phyloP scores from a whole-genome alignment of 2,329 filamentous ascomycete species.

The Alternaria solani region DNA sequence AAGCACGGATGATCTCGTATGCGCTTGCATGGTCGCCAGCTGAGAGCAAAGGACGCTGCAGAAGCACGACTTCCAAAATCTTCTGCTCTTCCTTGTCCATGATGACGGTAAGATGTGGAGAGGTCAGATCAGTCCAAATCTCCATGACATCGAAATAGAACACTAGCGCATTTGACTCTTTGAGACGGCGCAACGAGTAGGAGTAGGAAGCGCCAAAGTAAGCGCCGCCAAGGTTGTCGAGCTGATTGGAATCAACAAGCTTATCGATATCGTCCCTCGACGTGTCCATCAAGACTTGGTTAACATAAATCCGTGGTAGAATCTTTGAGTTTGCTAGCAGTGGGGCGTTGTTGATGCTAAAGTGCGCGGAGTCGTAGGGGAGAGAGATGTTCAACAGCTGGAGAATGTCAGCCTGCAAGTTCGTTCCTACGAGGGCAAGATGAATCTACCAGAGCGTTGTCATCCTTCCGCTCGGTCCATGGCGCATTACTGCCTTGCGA shows the following conservation, averaged over 20 bases:
- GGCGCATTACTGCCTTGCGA: slow-evolving; percentile 32
- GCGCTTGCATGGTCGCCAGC: slow-evolving; percentile 25
- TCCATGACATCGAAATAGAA: slow-evolving; percentile 44
- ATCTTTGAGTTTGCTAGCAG: slow-evolving; percentile 28
- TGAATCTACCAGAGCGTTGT: slow-evolving; percentile 37
- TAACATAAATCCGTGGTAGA: slow-evolving; percentile 39
- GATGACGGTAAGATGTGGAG: slow-evolving; percentile 17
- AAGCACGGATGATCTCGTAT: slow-evolving; percentile 38
- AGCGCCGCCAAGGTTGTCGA: slow-evolving; percentile 33
- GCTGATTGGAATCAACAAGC: slow-evolving; percentile 28
- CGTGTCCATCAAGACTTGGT: slow-evolving; percentile 37
- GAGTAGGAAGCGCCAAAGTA: slow-evolving; percentile 43
- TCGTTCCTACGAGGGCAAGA: not conserved
- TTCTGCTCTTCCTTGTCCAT: slow-evolving; percentile 33
- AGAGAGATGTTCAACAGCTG: slow-evolving; percentile 45
- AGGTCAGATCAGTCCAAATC: slow-evolving; percentile 28
- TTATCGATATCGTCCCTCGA: slow-evolving; percentile 23
- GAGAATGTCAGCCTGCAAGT: not conserved
- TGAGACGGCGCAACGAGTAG: slow-evolving; percentile 32
- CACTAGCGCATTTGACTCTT: slow-evolving; percentile 27
- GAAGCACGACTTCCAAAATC: slow-evolving; percentile 39
- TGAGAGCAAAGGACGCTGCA: slow-evolving; percentile 35
- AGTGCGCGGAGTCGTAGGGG: slow-evolving; percentile 33
- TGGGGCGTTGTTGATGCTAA: slow-evolving; percentile 38
- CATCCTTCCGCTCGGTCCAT: slow-evolving; percentile 37